Conservation (phyloP, 164 flowering plant species). For the Cinnamomum chago region DNA sequence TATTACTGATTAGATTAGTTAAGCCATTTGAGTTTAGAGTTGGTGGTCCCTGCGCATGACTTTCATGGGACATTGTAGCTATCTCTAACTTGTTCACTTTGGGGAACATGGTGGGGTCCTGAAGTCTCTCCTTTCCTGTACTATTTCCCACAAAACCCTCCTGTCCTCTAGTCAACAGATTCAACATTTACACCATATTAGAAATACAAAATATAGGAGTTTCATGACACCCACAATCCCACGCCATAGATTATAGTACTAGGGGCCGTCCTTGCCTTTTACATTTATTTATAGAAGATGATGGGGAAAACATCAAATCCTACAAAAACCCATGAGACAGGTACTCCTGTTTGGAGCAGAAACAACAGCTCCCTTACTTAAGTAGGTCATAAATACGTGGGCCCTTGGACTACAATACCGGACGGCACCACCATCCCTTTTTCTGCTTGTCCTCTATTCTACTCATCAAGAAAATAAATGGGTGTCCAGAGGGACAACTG, state of each 20-base stretch:
- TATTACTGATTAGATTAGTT: no score
- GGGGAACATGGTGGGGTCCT: not conserved
- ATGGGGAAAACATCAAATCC: conserved; percentile 9
- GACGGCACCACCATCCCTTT: no score
- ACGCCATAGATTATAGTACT: not conserved
- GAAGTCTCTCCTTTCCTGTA: not conserved
- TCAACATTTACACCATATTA: not conserved
- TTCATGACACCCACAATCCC: not conserved
- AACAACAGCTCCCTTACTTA: not conserved
- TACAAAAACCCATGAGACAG: not conserved
- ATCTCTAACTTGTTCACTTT: no score
- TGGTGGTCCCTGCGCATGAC: no score
- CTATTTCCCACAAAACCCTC: not conserved
- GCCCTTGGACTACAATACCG: not conserved
- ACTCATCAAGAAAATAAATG: no score
- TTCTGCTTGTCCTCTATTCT: no score
- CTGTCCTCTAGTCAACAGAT: not conserved
- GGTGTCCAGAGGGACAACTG: no score
- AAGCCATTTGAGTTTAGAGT: no score
- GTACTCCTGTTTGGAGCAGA: conserved; percentile 4
- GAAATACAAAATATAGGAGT: not conserved
- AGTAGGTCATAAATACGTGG: not conserved
- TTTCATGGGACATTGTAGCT: no score
- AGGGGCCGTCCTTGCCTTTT: not conserved
- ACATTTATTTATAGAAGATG: not conserved